Percentiles rank a stretch among this genome's conserved stretches.
phyloP scores from a whole-genome alignment of 2,329 filamentous ascomycete genomes.

The Neurospora sp. region DNA sequence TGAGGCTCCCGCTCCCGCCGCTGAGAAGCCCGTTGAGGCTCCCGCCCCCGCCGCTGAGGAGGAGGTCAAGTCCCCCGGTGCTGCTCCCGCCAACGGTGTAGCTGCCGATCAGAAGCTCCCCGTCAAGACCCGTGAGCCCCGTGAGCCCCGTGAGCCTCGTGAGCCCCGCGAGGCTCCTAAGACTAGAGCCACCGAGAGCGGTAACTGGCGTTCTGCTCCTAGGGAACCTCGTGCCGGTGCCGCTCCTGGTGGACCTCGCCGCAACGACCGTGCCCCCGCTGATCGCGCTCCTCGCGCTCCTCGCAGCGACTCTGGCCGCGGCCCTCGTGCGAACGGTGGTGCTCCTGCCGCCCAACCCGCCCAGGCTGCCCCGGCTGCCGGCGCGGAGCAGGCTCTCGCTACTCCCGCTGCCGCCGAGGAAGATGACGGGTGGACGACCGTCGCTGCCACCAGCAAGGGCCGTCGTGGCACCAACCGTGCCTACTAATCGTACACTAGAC shows the following conservation, averaged over 20 bases:
- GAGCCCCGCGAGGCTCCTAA: conserved; percentile 30
- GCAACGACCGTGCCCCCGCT: conserved; percentile 32
- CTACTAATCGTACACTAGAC: conserved; percentile 13
- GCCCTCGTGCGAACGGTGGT: conserved; percentile 38
- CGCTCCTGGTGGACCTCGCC: conserved; percentile 31
- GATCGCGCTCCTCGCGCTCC: conserved; percentile 34
- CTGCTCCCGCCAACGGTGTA: conserved; percentile 19
- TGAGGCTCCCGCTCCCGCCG: conserved; percentile 16
- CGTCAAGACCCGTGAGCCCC: conserved; percentile 25
- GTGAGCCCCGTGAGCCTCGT: conserved; percentile 22
- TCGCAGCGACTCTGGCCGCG: conserved; percentile 35
- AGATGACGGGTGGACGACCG: conserved; percentile 58
- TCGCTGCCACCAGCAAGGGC: conserved; percentile 29
- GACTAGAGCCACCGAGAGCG: conserved; percentile 46
- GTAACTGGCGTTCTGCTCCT: conserved; percentile 50
- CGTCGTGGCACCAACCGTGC: conserved; percentile 23
- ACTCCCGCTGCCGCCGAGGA: conserved; percentile 31
- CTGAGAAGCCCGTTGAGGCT: conserved; percentile 18
- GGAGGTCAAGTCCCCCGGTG: conserved; percentile 15
- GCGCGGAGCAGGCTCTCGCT: conserved; percentile 22
- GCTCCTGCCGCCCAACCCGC: conserved; percentile 27
- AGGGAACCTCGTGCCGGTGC: conserved; percentile 36
- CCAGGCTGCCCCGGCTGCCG: conserved; percentile 22
- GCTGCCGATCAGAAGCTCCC: conserved; percentile 41
- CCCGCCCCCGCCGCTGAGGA: conserved; percentile 19